A percentile compares a stretch with the other conserved stretches of the same genome.
These are phyloP conservation scores for Leccinum uliginosum DNA, from an alignment of 768 basidiomycete species.

Conservation along the genomic window DNA sequence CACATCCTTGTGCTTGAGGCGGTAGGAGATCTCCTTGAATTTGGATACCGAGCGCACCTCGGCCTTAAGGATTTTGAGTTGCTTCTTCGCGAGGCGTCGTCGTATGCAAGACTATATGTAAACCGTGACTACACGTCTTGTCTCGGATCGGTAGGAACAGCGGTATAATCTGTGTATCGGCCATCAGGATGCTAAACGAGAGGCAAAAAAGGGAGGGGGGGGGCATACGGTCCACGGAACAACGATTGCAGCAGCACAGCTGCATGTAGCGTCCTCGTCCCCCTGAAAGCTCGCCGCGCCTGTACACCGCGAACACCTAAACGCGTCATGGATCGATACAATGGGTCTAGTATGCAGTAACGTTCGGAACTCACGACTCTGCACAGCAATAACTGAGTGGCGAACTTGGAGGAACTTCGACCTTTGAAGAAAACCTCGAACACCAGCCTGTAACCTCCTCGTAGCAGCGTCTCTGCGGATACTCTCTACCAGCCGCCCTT, in stretches of 20 bases:
- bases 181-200: constrained; percentile 2
- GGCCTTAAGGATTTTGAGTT: constrained; percentile 76
- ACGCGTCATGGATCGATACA: constrained; percentile 7
- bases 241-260: constrained; percentile 77
- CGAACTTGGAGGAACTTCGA: constrained; percentile 61
- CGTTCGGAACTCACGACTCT: constrained; percentile 68
- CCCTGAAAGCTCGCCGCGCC: constrained; percentile 55
- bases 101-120: constrained; percentile 91
- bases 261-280: constrained; percentile 54
- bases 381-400: constrained; percentile 63
- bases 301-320: constrained; percentile 73
- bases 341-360: neutral
- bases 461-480: constrained; percentile 75
- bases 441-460: constrained; percentile 65
- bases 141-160: constrained; percentile 50
- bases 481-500: constrained; percentile 58
- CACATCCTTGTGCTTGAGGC: constrained; percentile 97
- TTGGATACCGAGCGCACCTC: constrained; percentile 97
- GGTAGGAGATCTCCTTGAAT: constrained; percentile 98
- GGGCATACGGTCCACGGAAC: constrained; percentile 78
- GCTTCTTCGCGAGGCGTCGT: constrained; percentile 78
- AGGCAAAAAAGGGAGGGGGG: constrained; percentile 25
- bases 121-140: constrained; percentile 70
- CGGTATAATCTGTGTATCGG: constrained; percentile 46
- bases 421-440: constrained; percentile 72